Evolutionary conservation across 331 rosid species (phyloP).

Genomic region (Phaseolus coccineus): DNA sequence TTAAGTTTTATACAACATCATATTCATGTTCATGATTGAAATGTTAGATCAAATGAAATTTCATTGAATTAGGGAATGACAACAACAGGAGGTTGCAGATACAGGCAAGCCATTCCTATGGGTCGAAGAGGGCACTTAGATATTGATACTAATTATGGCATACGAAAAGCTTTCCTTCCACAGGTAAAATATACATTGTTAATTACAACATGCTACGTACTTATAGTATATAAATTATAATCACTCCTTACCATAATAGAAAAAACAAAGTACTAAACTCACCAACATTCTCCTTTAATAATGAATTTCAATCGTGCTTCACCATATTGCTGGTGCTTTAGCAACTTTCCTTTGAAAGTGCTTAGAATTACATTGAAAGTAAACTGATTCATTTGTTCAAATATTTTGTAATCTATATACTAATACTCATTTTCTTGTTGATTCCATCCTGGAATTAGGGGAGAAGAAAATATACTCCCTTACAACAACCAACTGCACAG

Average conservation of each 20-base stretch:
- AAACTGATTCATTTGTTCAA: slow-evolving; percentile 22
- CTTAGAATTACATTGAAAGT: background rate
- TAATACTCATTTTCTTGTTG: slow-evolving; percentile 34
- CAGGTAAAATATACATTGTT: slow-evolving; percentile 41
- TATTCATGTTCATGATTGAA: slow-evolving; percentile 16
- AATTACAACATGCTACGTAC: background rate
- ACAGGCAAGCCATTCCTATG: slow-evolving; percentile 55
- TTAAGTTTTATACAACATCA: background rate
- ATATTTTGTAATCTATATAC: background rate
- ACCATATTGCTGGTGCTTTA: background rate
- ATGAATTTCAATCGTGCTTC: background rate
- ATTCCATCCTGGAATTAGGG: slow-evolving; percentile 48
- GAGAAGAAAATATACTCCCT: slow-evolving; percentile 72
- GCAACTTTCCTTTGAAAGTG: background rate
- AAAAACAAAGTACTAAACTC: background rate
- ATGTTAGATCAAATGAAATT: background rate
- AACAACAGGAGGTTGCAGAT: slow-evolving; percentile 58
- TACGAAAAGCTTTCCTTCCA: slow-evolving; percentile 62
- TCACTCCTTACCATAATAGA: background rate
- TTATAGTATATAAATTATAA: background rate
- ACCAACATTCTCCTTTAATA: background rate
- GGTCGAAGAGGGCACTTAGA: slow-evolving; percentile 53
- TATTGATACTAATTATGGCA: slow-evolving; percentile 50
- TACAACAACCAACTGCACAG: slow-evolving; percentile 76
- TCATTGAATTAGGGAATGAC: slow-evolving; percentile 53